A percentile compares a stretch with the other conserved stretches of the same genome.
Evolutionary conservation across 768 basidiomycete species (phyloP).

Genomic region (Trametes coccinea): DNA sequence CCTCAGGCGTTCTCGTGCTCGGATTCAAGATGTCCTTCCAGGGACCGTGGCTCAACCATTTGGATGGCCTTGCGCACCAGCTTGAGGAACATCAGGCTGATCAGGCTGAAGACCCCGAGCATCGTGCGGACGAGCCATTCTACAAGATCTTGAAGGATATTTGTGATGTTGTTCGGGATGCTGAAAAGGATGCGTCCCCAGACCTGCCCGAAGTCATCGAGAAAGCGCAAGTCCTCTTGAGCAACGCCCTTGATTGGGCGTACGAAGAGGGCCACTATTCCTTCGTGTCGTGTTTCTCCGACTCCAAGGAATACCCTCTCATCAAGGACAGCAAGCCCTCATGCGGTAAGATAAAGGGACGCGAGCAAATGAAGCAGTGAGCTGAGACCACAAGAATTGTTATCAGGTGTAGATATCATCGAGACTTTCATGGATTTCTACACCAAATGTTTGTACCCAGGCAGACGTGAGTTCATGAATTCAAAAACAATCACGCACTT

Average conservation of each 20-base stretch:
- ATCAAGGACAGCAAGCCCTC: neutral
- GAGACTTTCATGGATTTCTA: slow-evolving; percentile 6
- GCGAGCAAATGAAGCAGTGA: too few relatives aligned
- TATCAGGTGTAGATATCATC: slow-evolving; percentile 2
- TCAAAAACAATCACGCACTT: too few relatives aligned
- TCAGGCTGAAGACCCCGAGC: neutral
- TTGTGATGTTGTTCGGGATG: slow-evolving; percentile 20
- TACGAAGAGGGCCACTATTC: neutral
- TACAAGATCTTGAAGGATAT: neutral
- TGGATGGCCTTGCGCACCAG: neutral
- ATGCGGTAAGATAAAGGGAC: neutral
- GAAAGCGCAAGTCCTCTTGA: slow-evolving; percentile 7
- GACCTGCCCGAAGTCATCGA: slow-evolving; percentile 7
- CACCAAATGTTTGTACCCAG: slow-evolving; percentile 5
- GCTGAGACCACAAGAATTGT: too few relatives aligned
- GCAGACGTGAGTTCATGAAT: neutral
- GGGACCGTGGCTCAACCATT: slow-evolving; percentile 6
- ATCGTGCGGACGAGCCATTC: neutral
- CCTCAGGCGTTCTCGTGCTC: neutral
- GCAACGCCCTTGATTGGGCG: neutral
- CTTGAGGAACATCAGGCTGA: neutral
- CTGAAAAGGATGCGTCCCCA: neutral
- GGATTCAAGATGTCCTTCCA: neutral
- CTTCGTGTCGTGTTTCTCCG: neutral
- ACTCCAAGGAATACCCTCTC: neutral